phyloP scores from a whole-genome alignment of 257 asterid species.

The Fraxinus anomala region DNA sequence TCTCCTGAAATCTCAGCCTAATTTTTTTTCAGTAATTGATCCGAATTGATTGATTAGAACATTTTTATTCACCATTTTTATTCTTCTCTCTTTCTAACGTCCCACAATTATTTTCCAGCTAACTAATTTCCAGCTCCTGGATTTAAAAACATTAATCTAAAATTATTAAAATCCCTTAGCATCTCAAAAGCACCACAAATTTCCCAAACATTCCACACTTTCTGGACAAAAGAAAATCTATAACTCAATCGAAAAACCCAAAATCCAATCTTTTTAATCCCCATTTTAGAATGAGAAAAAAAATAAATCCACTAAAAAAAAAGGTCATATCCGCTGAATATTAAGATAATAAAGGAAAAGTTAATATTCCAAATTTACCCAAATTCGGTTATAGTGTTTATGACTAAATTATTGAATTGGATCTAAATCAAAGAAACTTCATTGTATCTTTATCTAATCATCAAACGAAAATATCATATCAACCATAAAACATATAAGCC shows the following conservation, averaged over 20 bases:
- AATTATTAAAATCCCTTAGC: neutral
- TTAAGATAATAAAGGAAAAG: neutral
- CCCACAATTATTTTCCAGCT: neutral
- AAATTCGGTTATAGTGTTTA: neutral
- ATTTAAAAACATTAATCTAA: neutral
- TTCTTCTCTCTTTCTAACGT: neutral
- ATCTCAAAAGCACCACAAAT: neutral
- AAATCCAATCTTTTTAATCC: neutral
- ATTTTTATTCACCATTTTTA: neutral
- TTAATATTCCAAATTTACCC: neutral
- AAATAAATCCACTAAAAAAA: neutral
- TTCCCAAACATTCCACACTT: neutral
- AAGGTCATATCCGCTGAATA: neutral
- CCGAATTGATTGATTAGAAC: neutral
- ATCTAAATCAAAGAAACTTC: neutral
- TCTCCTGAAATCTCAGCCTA: neutral
- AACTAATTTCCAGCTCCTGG: neutral
- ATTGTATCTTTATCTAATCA: neutral
- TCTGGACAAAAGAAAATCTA: neutral
- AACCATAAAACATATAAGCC: neutral
- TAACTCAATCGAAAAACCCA: neutral
- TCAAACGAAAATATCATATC: neutral
- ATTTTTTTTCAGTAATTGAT: neutral
- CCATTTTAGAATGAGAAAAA: neutral
- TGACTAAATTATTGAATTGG: neutral